Base-by-base conservation (phyloP, 148 eudicot genomes). In the Rhododendron vialii region DNA sequence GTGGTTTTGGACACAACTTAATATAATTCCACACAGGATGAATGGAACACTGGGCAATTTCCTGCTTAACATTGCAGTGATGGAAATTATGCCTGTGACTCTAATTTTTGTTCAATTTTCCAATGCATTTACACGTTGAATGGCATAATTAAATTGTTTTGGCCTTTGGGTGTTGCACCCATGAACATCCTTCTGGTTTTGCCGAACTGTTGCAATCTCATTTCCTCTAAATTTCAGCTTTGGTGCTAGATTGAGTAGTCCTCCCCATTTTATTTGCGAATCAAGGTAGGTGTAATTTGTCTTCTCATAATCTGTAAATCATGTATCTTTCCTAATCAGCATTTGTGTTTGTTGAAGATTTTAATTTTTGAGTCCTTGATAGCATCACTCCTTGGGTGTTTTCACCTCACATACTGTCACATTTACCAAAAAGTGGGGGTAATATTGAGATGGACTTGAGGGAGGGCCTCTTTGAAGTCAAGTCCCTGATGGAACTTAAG, bases 131-230 rank as follows among this genome's bases (percentile, higher is more conserved):
- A 36, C 67, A 55, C 17, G n/a, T 7, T 51, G 5, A 50, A 50
- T 28, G 36, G 18, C n/a, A n/a, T 26, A 17, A n/a, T 78, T 9
- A 78, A 7, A 26, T 45, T 26, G 5, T 81, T 17, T 20, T 28
- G 43, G 65, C n/a, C 55, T 55, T 81, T 33, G 61, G 26, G 43
- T 28, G 1, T 55, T 81, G 5, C 83, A 26, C 15, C 36, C 13
- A 78, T 45, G 82, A 48, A 26, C 59, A 80, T 80, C 38, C 55
- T 41, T 78, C 53, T 41, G 81, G 81, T 43, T 78, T 75, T 38
- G 47, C 48, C 11, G 2, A 77, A 41, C 48, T 41, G n/a, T 8
- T 41, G n/a, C 18, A 22, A 7, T 78, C 13, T 78, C 28, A 24
- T 3, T 77, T 22, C 12, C 28, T 41, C 26, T 38, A 8, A 43